A percentile compares a stretch with the other conserved stretches of the same genome.
Evolutionary conservation across 108 stramenopile genomes (phyloP).

Genomic region (Conticribra guillardii): DNA sequence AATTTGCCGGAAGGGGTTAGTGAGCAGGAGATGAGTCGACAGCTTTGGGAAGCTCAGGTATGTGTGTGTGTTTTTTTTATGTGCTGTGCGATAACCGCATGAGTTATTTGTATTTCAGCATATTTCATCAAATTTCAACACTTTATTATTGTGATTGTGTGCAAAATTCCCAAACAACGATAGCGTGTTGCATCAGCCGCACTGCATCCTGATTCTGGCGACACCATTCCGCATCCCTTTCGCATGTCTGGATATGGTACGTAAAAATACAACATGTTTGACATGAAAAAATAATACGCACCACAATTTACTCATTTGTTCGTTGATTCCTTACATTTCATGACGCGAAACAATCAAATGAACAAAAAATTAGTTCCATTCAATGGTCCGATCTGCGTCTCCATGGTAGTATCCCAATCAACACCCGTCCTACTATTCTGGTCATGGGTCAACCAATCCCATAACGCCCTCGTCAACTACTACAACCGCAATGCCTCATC

Average conservation of each 20-base stretch:
- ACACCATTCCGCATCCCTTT: slow-evolving; percentile 75
- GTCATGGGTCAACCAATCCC: slow-evolving; percentile 84
- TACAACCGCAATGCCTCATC: slow-evolving; percentile 87
- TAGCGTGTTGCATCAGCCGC: slow-evolving; percentile 66
- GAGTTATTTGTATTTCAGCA: no score
- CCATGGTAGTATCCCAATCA: slow-evolving; percentile 57
- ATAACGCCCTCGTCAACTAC: slow-evolving; percentile 81
- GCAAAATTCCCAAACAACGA: neutral
- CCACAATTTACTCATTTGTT: slow-evolving; percentile 36
- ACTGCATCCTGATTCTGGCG: slow-evolving; percentile 93
- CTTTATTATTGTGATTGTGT: neutral
- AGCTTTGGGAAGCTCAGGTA: slow-evolving; percentile 48
- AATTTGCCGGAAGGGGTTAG: slow-evolving; percentile 20
- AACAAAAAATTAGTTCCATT: slow-evolving; percentile 51
- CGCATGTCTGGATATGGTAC: slow-evolving; percentile 72
- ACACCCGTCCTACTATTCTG: slow-evolving; percentile 66
- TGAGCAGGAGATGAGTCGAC: slow-evolving; percentile 39
- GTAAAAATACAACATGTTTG: no score
- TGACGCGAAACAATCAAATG: neutral
- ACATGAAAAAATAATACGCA: no score
- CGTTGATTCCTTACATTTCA: slow-evolving; percentile 16
- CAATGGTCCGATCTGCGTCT: slow-evolving; percentile 71
- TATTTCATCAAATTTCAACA: slow-evolving; percentile 4
- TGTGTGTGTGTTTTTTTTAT: neutral
- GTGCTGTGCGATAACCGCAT: no score